Evolutionary conservation across 1,284 basidiomycete species (phyloP), one percentile per base, ranked within the genome.

Genomic region (Naganishia liquefaciens): DNA sequence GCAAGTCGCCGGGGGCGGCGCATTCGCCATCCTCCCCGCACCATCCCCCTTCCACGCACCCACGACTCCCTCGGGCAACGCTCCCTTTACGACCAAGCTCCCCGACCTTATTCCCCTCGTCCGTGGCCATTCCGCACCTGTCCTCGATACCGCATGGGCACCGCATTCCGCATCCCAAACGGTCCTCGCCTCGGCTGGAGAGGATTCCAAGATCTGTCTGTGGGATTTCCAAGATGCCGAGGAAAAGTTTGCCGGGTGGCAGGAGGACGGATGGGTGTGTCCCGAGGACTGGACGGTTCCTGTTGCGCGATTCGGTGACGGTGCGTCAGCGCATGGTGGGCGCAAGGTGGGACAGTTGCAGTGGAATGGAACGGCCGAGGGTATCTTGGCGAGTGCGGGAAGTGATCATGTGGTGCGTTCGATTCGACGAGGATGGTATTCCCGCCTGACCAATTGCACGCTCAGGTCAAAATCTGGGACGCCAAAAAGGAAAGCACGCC

Each of bases 141-240:
- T 82, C n/a, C 88, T 98, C 57, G 95, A 98, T 79, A 98, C 95
- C 0, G 91, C 91, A 72, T 99, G 93, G 91, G 93, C 90, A 0
- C 94, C 94, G 0, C 93, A 96, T 77, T 88, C 94, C 75, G 94
- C 98, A 79, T 42, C 58, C 7, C 42, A 62, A 3, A 82, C 85
- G 19, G 83, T 96, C 73, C 88, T 97, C 69, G 93, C 90, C 3
- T 94, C 91, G 0, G 90, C 85, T 17, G 91, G 89, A 63, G 95
- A 98, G 77, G 96, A 99, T 76, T 93, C 94, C 39, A 93, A 93
- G 73, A 75, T 91, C 67, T 87, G 92, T 77, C 83, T 99, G 72
- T 96, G 91, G 88, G 89, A 91, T 75, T 86, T 95, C 65, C 85
- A 91, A 37, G 76, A 84, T 6, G 73, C 57, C 54, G 74, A 81